Evolutionary conservation across 2,329 filamentous ascomycete genomes (phyloP).

Genomic region (Trichophyton equinum): DNA sequence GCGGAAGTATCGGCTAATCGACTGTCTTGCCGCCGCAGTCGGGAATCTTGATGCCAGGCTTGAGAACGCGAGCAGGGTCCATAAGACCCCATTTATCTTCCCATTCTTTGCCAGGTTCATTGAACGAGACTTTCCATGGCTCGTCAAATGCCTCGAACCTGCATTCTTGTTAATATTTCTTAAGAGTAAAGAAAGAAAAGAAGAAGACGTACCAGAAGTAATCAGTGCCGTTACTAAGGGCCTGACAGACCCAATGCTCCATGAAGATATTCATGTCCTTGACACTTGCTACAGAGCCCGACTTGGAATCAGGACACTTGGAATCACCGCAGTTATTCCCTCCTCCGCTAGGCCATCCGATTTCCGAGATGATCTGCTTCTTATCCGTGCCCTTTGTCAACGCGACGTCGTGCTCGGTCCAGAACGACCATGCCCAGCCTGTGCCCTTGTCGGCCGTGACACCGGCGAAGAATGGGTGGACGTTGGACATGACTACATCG

Average conservation of each 20-base stretch:
- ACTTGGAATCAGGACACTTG: slow-evolving; percentile 43
- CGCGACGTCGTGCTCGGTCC: slow-evolving; percentile 53
- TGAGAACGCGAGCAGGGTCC: slow-evolving; percentile 72
- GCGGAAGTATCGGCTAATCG: neutral
- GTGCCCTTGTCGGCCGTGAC: slow-evolving; percentile 56
- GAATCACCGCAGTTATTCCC: slow-evolving; percentile 61
- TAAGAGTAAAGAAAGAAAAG: neutral
- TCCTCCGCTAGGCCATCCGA: slow-evolving; percentile 77
- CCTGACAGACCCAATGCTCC: slow-evolving; percentile 69
- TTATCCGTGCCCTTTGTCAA: slow-evolving; percentile 50
- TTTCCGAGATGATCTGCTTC: slow-evolving; percentile 76
- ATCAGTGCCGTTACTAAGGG: slow-evolving; percentile 67
- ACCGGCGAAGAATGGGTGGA: slow-evolving; percentile 91
- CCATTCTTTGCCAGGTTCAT: slow-evolving; percentile 60
- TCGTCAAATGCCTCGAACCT: slow-evolving; percentile 93
- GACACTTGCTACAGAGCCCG: slow-evolving; percentile 66
- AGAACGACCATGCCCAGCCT: slow-evolving; percentile 73
- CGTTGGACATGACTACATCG: slow-evolving; percentile 90
- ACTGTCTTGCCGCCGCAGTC: slow-evolving; percentile 68
- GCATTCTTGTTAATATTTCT: neutral
- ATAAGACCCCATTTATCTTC: slow-evolving; percentile 94
- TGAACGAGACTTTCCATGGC: slow-evolving; percentile 76
- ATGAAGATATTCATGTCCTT: slow-evolving; percentile 76
- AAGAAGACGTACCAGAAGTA: slow-evolving; percentile 63
- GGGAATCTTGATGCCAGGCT: slow-evolving; percentile 71